phyloP scores from a whole-genome alignment of 176 grass and related monocot species.

The Lolium perenne region DNA sequence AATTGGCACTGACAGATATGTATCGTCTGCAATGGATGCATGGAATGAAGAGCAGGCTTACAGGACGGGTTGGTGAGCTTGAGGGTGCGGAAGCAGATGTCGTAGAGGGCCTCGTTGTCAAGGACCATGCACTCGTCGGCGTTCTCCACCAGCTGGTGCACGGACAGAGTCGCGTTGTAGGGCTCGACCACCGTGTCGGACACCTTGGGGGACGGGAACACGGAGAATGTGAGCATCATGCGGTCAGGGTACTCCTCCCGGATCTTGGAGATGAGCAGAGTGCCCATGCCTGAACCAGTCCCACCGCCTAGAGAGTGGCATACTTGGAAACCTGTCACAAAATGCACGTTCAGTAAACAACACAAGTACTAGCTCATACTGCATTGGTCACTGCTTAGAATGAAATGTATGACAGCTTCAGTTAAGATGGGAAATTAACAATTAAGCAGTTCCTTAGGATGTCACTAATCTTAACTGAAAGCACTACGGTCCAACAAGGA shows the following conservation, averaged over 20 bases:
- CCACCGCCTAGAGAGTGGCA: conserved; percentile 78
- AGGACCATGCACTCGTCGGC: conserved; percentile 96
- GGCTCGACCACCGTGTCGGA: conserved; percentile 93
- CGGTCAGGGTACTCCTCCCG: conserved; percentile 91
- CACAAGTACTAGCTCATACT: neutral
- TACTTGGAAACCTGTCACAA: conserved; percentile 64
- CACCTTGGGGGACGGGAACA: conserved; percentile 93
- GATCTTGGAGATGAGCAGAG: conserved; percentile 91
- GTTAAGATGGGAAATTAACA: neutral
- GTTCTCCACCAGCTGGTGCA: conserved; percentile 93
- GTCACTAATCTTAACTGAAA: too few relatives aligned
- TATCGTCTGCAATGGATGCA: too few relatives aligned
- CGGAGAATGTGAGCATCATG: conserved; percentile 96
- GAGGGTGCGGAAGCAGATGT: conserved; percentile 53
- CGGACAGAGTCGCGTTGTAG: conserved; percentile 90
- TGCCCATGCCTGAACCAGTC: conserved; percentile 95
- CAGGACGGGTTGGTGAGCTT: too few relatives aligned
- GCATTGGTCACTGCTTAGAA: neutral
- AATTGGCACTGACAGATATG: too few relatives aligned
- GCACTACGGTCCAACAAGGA: neutral
- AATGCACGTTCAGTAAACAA: neutral
- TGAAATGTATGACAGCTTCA: neutral
- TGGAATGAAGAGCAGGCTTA: neutral
- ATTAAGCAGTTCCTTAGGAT: too few relatives aligned
- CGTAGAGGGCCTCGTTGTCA: conserved; percentile 88